A percentile compares a stretch with the other conserved stretches of the same genome.
These are phyloP conservation scores for Trematosphaeria pertusa DNA, from an alignment of 2,329 filamentous ascomycete genomes.

Conservation along the genomic window DNA sequence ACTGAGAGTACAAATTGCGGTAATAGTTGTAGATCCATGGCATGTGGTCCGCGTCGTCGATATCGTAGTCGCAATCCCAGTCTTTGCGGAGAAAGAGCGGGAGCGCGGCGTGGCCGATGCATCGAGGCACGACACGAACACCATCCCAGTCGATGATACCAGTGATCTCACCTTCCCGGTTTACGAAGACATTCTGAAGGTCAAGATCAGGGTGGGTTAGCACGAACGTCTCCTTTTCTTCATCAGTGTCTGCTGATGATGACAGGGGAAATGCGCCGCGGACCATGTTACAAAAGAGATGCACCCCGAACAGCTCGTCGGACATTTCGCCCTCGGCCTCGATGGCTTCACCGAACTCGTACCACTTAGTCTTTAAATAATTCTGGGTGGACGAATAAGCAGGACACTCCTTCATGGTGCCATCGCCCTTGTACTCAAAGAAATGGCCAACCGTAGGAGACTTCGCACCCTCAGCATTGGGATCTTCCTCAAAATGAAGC, in stretches of 20 bases:
- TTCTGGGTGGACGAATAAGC: neutral
- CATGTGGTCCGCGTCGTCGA: too few species aligned
- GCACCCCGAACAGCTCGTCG: neutral
- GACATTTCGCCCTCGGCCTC: neutral
- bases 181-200: slow-evolving; percentile 23
- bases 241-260: neutral
- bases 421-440: neutral
- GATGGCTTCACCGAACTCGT: too few species aligned
- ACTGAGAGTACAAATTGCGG: too few species aligned
- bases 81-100: slow-evolving; percentile 17
- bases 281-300: neutral
- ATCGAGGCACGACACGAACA: slow-evolving; percentile 11
- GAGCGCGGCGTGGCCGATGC: slow-evolving; percentile 15
- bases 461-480: neutral
- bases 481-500: slow-evolving; percentile 3
- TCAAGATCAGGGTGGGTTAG: slow-evolving; percentile 20
- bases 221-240: slow-evolving; percentile 18
- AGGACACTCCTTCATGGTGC: neutral
- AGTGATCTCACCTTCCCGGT: slow-evolving; percentile 12
- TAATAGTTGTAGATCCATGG: too few species aligned
- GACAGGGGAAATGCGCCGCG: neutral
- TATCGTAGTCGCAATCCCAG: too few species aligned
- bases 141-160: slow-evolving; percentile 30
- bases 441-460: slow-evolving; percentile 3
- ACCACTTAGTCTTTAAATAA: too few species aligned